Base-by-base conservation (phyloP, 768 basidiomycete species). In the Tylopilus subfusipes region DNA sequence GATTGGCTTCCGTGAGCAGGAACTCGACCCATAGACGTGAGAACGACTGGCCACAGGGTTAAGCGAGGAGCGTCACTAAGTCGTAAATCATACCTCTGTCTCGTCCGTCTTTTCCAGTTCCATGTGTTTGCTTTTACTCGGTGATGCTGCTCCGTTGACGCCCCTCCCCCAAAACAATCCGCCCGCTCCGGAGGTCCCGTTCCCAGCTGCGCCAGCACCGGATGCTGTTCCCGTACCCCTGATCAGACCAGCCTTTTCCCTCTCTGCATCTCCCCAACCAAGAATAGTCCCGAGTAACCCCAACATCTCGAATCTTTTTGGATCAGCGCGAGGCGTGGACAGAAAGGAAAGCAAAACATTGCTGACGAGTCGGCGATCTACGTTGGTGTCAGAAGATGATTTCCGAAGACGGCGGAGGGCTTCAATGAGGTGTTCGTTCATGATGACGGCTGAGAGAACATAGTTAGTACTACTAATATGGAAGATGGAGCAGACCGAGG, bases 11-110 rank as follows among this genome's bases (percentile, higher is more conserved):
- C 22, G 93, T 96, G 58, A 99, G 85, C 4, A 99, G 80, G 68
- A 96, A 99, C 70, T 99, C 97, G 44, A 99, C 96, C 87, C 94
- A 99, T 12, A 98, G 81, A 44, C 94, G 90, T 36, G 93, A 95
- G 75, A 99, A 99, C 0, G 93, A 96, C 95, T 98, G 27, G 24
- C 34, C 8, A 45, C 19, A 34, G 31, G 3, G 55, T 58, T 59
- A 14, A 50, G 50, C 25, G 6, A 54, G 24, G 24, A 38, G 39
- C 5, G 6, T 48, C 30, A 42, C 42, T 24, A 34, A 22, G 14
- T 19, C 9, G 19, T 42, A 44, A 45, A 40, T 11, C 76, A 5
- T 58, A 90, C 90, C 80, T 93, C 90, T 4, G 90, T 90, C 68
- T 91, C 89, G 58, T 92, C 90, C 3, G 83, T 83, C 76, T 84